These are phyloP conservation scores for Candida hungchunana DNA, from an alignment of 805 yeast species.

Conservation along the genomic window DNA sequence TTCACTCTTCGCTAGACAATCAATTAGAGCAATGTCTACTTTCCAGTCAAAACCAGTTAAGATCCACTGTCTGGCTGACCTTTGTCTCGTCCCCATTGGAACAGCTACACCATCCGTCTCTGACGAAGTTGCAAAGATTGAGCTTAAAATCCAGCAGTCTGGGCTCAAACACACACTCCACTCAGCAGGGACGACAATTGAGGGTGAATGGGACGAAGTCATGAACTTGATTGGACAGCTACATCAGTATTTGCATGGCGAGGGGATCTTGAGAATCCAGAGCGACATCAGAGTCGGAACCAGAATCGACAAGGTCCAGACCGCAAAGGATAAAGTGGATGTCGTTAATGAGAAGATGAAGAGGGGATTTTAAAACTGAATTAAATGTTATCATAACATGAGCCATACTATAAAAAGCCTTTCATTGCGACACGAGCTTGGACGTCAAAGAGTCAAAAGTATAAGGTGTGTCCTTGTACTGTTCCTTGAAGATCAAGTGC, in stretches of 20 bases:
- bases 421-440: too few relatives aligned
- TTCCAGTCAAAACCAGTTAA: slow-evolving; percentile 30
- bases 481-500: slow-evolving; percentile 55
- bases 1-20: too few relatives aligned
- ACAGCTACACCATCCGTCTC: slow-evolving; percentile 76
- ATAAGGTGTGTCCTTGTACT: slow-evolving; percentile 20
- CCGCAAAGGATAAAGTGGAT: slow-evolving; percentile 68
- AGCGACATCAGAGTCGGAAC: slow-evolving; percentile 87
- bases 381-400: background rate
- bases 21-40: slow-evolving; percentile 17
- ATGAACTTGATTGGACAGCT: slow-evolving; percentile 72
- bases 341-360: slow-evolving; percentile 52
- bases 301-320: slow-evolving; percentile 68
- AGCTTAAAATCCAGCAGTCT: slow-evolving; percentile 55
- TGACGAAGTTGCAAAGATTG: slow-evolving; percentile 71
- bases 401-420: too few relatives aligned
- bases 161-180: slow-evolving; percentile 68
- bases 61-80: slow-evolving; percentile 75
- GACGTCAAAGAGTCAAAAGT: too few relatives aligned
- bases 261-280: slow-evolving; percentile 76
- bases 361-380: slow-evolving; percentile 3
- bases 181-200: slow-evolving; percentile 88
- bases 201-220: slow-evolving; percentile 92
- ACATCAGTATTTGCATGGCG: slow-evolving; percentile 66
- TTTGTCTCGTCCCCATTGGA: slow-evolving; percentile 85